Percentiles rank a stretch among this genome's conserved stretches.
phyloP scores from a whole-genome alignment of 2,329 filamentous ascomycete genomes.

The Chlorencoelia australis region DNA sequence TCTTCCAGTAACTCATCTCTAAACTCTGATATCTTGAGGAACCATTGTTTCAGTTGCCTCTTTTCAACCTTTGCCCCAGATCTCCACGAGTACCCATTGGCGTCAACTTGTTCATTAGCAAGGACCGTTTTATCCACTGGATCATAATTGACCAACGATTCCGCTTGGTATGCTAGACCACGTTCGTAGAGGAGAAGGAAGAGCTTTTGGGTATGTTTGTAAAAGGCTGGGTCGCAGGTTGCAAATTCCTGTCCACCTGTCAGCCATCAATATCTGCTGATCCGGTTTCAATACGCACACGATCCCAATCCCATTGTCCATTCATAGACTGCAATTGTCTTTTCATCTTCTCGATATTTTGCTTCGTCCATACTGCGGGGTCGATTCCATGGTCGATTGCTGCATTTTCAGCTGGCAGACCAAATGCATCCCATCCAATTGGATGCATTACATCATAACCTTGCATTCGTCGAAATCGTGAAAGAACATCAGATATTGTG shows the following conservation, averaged over 20 bases:
- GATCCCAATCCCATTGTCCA: constrained; percentile 72
- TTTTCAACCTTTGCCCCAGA: constrained; percentile 80
- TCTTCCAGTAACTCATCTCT: constrained; percentile 63
- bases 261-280: constrained; percentile 8
- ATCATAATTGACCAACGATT: constrained; percentile 83
- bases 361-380: constrained; percentile 67
- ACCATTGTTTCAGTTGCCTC: constrained; percentile 76
- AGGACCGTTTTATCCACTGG: constrained; percentile 82
- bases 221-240: constrained; percentile 77
- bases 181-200: constrained; percentile 68
- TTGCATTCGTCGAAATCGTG: constrained; percentile 64
- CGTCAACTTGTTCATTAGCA: constrained; percentile 88
- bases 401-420: constrained; percentile 82
- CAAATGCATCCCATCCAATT: constrained; percentile 95
- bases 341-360: constrained; percentile 81
- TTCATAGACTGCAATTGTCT: constrained; percentile 70
- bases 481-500: constrained; percentile 78
- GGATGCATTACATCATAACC: constrained; percentile 70
- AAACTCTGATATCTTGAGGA: constrained; percentile 73
- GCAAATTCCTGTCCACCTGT: constrained; percentile 56
- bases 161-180: constrained; percentile 71
- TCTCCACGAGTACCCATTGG: constrained; percentile 76
- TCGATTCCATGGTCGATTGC: constrained; percentile 73
- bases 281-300: constrained; percentile 43
- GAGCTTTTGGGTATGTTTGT: constrained; percentile 80